Evolutionary conservation across 495 filamentous ascomycete genomes (phyloP).

Genomic region (Aspergillus mulundensis): DNA sequence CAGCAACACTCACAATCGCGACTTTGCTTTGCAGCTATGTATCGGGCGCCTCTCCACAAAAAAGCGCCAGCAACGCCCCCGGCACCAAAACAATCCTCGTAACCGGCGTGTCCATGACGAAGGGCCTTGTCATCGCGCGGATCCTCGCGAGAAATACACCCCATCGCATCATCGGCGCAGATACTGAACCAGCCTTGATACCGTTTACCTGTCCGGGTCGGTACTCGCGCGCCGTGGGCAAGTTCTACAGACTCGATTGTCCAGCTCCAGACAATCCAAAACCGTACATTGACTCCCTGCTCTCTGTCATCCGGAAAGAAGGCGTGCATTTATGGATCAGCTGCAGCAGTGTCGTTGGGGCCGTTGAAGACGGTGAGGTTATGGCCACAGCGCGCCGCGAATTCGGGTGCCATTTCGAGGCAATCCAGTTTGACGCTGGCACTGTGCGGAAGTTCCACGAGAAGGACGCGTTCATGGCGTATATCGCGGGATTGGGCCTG

Average conservation of each 20-base stretch:
- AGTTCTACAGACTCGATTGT: neutral
- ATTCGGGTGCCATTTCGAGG: neutral
- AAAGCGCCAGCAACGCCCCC: neutral
- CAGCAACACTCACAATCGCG: neutral
- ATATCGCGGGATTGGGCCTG: neutral
- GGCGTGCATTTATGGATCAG: constrained; percentile 1
- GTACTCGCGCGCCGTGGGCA: neutral
- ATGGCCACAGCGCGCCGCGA: neutral
- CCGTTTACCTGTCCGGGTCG: neutral
- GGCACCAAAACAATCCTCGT: constrained; percentile 1
- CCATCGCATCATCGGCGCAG: constrained; percentile 6
- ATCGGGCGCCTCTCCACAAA: neutral
- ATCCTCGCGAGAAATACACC: neutral
- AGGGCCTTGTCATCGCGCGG: constrained; percentile 1
- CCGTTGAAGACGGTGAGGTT: constrained; percentile 3
- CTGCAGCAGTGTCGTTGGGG: neutral
- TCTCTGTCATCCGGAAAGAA: neutral
- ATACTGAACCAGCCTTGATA: neutral
- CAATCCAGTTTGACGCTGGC: neutral
- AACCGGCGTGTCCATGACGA: constrained; percentile 1
- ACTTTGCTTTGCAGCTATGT: neutral
- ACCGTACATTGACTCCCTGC: neutral
- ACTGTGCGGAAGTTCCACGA: neutral
- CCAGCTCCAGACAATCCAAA: neutral
- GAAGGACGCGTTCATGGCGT: neutral